phyloP scores from a whole-genome alignment of 2,329 filamentous ascomycete genomes.

The Sporothrix inflata region DNA sequence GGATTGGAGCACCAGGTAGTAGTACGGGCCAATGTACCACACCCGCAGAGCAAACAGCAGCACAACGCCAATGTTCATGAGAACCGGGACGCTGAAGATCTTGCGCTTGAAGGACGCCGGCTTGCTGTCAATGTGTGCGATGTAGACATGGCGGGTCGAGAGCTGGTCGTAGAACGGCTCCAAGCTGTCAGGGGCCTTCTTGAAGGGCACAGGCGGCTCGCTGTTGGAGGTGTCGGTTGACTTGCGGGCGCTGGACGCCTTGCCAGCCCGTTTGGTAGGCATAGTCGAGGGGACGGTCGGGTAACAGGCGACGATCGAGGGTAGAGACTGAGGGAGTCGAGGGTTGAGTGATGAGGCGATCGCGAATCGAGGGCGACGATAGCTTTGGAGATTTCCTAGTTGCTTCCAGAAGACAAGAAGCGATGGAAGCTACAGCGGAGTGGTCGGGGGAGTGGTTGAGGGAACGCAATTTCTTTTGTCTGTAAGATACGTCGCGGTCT shows the following conservation, averaged over 20 bases:
- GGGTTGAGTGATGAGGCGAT: not conserved
- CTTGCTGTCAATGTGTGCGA: conserved; percentile 79
- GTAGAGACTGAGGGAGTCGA: not conserved
- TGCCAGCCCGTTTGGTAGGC: conserved; percentile 36
- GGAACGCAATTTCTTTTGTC: not conserved
- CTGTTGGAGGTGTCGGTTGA: not conserved
- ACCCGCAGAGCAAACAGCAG: conserved; percentile 69
- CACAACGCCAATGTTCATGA: conserved; percentile 72
- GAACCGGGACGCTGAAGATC: conserved; percentile 77
- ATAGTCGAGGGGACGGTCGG: conserved; percentile 27
- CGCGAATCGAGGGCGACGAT: not conserved
- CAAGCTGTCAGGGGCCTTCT: conserved; percentile 64
- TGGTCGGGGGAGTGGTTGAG: not conserved
- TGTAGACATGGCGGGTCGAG: conserved; percentile 72
- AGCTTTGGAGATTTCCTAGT: not conserved
- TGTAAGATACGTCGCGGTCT: not conserved
- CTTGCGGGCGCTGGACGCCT: conserved; percentile 31
- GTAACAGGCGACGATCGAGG: not conserved
- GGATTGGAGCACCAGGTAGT: conserved; percentile 67
- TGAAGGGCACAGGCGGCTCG: conserved; percentile 67
- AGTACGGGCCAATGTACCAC: conserved; percentile 71
- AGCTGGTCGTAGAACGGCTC: conserved; percentile 68
- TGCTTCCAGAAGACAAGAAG: not conserved
- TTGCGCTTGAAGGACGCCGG: conserved; percentile 74
- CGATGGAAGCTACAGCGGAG: not conserved